Conservation (phyloP, 768 basidiomycete genomes). For the Chiua virens region DNA sequence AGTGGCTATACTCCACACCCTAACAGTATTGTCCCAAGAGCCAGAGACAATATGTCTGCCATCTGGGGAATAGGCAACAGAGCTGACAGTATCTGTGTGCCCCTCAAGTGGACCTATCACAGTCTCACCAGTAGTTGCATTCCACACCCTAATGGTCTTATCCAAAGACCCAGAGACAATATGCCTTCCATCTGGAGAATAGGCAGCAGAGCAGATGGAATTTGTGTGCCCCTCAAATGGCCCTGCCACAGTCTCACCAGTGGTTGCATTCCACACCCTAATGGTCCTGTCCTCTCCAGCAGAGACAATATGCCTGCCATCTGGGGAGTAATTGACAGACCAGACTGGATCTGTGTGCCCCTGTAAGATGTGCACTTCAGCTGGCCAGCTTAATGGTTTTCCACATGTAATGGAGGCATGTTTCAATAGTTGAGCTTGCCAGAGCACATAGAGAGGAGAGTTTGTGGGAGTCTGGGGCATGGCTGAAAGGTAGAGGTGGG, state of each 20-base stretch:
- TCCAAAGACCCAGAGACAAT: slow-evolving; percentile 4
- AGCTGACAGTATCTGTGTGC: background rate
- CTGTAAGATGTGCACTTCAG: background rate
- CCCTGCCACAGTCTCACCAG: slow-evolving; percentile 3
- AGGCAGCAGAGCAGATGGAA: slow-evolving; percentile 1
- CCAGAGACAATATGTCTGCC: slow-evolving; percentile 1
- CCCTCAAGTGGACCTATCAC: slow-evolving; percentile 6
- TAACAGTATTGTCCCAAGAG: background rate
- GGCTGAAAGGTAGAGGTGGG: slow-evolving; percentile 1
- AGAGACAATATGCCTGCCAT: slow-evolving; percentile 7
- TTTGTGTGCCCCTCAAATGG: slow-evolving; percentile 4
- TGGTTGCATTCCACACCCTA: slow-evolving; percentile 16
- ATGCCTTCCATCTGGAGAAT: background rate
- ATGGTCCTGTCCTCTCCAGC: background rate
- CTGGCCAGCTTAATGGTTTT: background rate
- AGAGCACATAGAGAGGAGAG: background rate
- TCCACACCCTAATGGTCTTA: slow-evolving; percentile 13
- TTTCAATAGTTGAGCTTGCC: background rate
- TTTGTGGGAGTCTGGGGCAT: slow-evolving; percentile 1
- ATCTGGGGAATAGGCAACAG: slow-evolving; percentile 6
- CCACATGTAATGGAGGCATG: background rate
- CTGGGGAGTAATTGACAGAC: slow-evolving; percentile 1
- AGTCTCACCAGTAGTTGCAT: slow-evolving; percentile 5
- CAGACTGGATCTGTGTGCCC: background rate
- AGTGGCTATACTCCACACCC: background rate